Conservation (phyloP, 2,329 filamentous ascomycete genomes). For the Aspergillus tanneri region DNA sequence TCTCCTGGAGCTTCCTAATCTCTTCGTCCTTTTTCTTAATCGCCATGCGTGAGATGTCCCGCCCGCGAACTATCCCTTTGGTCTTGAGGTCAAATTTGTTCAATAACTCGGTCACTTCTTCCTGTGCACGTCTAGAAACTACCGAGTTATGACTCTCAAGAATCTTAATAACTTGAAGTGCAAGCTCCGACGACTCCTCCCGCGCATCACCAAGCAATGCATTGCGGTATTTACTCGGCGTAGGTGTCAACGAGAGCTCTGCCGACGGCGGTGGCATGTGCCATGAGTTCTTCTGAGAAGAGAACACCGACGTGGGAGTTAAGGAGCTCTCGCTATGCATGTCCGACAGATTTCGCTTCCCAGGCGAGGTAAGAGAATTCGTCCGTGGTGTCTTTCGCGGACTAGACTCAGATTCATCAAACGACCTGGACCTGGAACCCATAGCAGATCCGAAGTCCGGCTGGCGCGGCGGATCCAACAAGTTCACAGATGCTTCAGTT, state of each 20-base stretch:
- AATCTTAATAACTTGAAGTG: conserved; percentile 29
- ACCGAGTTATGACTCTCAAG: conserved; percentile 37
- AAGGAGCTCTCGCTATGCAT: conserved; percentile 14
- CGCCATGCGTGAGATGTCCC: conserved; percentile 64
- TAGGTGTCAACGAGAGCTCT: conserved; percentile 35
- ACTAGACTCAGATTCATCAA: conserved; percentile 22
- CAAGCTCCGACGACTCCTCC: conserved; percentile 23
- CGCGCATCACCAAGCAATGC: conserved; percentile 21
- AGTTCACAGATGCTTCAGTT: conserved; percentile 33
- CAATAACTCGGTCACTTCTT: conserved; percentile 47
- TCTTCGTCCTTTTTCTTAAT: conserved; percentile 65
- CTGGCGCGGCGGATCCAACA: conserved; percentile 23
- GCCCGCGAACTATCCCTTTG: conserved; percentile 62
- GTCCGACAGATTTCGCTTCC: conserved; percentile 38
- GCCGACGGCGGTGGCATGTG: conserved; percentile 25
- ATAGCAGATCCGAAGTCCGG: conserved; percentile 29
- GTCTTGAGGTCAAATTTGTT: conserved; percentile 57
- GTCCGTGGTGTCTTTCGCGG: conserved; percentile 40
- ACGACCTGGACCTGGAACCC: background rate
- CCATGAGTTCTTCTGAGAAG: conserved; percentile 9
- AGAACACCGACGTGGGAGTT: conserved; percentile 17
- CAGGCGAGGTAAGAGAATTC: conserved; percentile 31
- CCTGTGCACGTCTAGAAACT: conserved; percentile 34
- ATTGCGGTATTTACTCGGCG: conserved; percentile 31
- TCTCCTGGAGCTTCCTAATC: conserved; percentile 64